phyloP scores from a whole-genome alignment of 2,329 filamentous ascomycete genomes.

The Mycosphaerella sp. region DNA sequence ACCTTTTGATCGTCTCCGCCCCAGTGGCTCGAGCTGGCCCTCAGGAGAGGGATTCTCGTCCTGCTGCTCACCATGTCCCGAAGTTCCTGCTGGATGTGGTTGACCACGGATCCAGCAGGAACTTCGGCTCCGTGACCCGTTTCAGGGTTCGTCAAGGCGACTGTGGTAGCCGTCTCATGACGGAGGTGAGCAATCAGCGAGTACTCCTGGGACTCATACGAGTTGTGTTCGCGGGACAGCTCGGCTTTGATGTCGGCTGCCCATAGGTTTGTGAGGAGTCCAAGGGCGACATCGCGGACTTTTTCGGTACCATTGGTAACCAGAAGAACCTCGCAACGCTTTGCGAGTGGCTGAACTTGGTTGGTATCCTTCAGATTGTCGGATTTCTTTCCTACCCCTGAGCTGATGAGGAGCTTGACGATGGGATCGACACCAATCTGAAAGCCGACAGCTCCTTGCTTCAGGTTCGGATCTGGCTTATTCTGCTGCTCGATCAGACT shows the following conservation, averaged over 20 bases:
- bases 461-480: constrained; percentile 51
- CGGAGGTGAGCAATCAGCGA: constrained; percentile 88
- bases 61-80: constrained; percentile 61
- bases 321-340: constrained; percentile 73
- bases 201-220: constrained; percentile 36
- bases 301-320: constrained; percentile 67
- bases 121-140: constrained; percentile 48
- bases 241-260: constrained; percentile 79
- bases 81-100: constrained; percentile 72
- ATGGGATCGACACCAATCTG: constrained; percentile 84
- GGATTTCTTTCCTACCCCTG: constrained; percentile 15
- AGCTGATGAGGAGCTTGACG: constrained; percentile 38
- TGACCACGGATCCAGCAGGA: constrained; percentile 60
- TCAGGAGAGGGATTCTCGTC: too few species aligned
- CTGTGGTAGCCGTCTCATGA: constrained; percentile 52
- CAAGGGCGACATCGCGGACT: constrained; percentile 68
- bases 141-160: constrained; percentile 53
- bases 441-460: constrained; percentile 68
- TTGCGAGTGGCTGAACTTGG: constrained; percentile 14
- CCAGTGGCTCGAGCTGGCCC: too few species aligned
- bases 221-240: constrained; percentile 59
- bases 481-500: constrained; percentile 77
- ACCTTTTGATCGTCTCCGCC: too few species aligned
- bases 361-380: constrained; percentile 19
- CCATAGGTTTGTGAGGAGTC: constrained; percentile 74